These are phyloP conservation scores for Cubamyces lactineus DNA, from an alignment of 768 basidiomycete species.

Conservation along the genomic window DNA sequence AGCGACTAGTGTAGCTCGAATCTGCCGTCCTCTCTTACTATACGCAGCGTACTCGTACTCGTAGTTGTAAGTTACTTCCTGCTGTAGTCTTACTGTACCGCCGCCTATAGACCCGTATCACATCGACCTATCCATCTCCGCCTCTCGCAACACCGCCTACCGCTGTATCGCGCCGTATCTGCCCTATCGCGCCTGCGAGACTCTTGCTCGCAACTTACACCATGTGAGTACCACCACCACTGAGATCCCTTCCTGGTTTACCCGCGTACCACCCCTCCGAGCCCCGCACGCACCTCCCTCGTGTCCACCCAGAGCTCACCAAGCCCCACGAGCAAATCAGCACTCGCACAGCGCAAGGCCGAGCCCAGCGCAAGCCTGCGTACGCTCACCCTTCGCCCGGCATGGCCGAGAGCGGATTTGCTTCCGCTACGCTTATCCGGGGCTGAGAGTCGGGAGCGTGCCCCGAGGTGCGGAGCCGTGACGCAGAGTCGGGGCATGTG, in stretches of 20 bases:
- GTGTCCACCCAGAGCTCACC: neutral
- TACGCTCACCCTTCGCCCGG: neutral
- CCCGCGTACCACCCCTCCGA: neutral
- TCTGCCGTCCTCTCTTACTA: neutral
- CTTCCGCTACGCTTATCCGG: conserved; percentile 6
- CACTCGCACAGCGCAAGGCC: neutral
- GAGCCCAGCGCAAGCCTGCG: too few species aligned
- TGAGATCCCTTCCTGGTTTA: too few species aligned
- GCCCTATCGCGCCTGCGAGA: neutral
- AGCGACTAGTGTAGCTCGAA: neutral
- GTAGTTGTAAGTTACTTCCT: neutral
- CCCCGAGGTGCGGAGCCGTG: neutral
- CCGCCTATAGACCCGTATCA: neutral
- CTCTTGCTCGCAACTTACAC: too few species aligned
- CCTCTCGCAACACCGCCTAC: too few species aligned
- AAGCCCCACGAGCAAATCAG: neutral
- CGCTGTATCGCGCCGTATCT: too few species aligned
- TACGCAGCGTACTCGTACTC: neutral
- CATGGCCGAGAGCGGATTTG: neutral
- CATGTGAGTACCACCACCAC: too few species aligned
- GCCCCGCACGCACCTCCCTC: neutral
- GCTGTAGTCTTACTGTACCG: neutral
- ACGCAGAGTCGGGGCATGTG: neutral
- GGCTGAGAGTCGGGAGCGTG: neutral
- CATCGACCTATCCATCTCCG: too few species aligned